phyloP scores from a whole-genome alignment of 1,284 basidiomycete genomes.

The Sporisorium exsertum region DNA sequence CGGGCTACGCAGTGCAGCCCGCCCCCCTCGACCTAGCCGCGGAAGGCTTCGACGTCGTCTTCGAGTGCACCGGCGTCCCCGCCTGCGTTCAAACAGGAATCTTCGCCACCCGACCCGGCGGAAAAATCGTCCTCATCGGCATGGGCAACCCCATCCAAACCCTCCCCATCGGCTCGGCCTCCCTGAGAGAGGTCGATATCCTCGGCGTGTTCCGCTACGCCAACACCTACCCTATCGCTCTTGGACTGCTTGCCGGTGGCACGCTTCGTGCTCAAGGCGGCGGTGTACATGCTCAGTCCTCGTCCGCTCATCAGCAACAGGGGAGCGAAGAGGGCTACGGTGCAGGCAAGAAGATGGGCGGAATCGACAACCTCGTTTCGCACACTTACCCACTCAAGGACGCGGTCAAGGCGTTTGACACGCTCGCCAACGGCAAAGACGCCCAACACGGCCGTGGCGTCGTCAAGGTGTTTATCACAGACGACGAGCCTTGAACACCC shows the following conservation, averaged over 20 bases:
- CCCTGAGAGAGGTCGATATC: constrained; percentile 90
- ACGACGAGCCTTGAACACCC: constrained; percentile 29
- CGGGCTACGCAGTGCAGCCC: constrained; percentile 25
- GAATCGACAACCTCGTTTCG: constrained; percentile 57
- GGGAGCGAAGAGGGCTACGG: constrained; percentile 18
- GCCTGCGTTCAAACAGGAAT: constrained; percentile 69
- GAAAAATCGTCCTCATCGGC: constrained; percentile 90
- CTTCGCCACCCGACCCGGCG: constrained; percentile 79
- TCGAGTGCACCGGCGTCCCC: constrained; percentile 95
- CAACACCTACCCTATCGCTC: constrained; percentile 86
- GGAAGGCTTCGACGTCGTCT: constrained; percentile 85
- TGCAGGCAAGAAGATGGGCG: constrained; percentile 39
- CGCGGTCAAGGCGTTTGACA: constrained; percentile 52
- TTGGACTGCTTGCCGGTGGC: constrained; percentile 53
- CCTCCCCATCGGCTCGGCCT: constrained; percentile 81
- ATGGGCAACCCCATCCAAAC: constrained; percentile 87
- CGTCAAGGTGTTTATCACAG: constrained; percentile 60
- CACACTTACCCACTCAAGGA: constrained; percentile 53
- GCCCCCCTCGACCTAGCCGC: constrained; percentile 27
- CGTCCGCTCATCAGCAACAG: not conserved
- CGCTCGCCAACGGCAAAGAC: constrained; percentile 49
- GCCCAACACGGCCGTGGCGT: constrained; percentile 45
- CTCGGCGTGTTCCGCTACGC: constrained; percentile 83
- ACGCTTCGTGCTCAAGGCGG: constrained; percentile 47
- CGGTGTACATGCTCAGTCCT: constrained; percentile 28